Conservation (phyloP, 1,284 basidiomycete genomes). For the Phenoliferia sp. region DNA sequence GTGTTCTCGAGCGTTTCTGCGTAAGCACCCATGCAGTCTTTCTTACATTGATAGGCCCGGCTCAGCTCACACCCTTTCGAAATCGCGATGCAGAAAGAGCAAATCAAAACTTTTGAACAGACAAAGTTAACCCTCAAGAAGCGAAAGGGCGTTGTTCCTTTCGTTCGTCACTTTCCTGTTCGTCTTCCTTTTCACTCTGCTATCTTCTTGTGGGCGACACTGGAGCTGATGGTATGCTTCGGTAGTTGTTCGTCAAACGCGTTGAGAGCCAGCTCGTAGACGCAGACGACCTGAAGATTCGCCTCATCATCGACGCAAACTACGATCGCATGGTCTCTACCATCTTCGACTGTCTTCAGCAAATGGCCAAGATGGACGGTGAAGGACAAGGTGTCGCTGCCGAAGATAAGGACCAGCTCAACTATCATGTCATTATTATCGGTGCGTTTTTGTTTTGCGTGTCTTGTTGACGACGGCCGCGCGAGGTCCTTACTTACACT, state of each 20-base stretch:
- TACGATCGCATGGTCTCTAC: constrained; percentile 82
- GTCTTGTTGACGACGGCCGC: too few species aligned
- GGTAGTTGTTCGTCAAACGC: constrained; percentile 62
- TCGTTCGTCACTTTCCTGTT: constrained; percentile 85
- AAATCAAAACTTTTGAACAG: constrained; percentile 82
- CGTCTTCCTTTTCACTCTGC: constrained; percentile 12
- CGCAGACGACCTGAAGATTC: constrained; percentile 69
- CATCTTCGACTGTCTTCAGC: constrained; percentile 89
- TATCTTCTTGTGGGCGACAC: too few species aligned
- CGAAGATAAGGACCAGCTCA: constrained; percentile 93
- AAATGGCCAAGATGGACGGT: constrained; percentile 87
- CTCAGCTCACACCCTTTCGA: background rate
- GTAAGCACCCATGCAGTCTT: too few species aligned
- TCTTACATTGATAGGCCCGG: background rate
- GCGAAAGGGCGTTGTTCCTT: constrained; percentile 84
- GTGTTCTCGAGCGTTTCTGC: constrained; percentile 23
- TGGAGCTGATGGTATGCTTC: too few species aligned
- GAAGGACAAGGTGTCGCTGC: constrained; percentile 40
- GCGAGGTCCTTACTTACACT: background rate
- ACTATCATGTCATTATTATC: constrained; percentile 92
- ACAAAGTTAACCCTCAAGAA: constrained; percentile 89
- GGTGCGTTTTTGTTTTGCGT: constrained; percentile 53
- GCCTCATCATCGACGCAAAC: constrained; percentile 68
- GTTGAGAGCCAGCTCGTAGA: constrained; percentile 82
- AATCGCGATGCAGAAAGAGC: constrained; percentile 51